Percentiles rank a stretch among this genome's conserved stretches.
These are phyloP conservation scores for Globomyces pollinis-pini DNA, from an alignment of 192 early-diverging fungal genomes.

Conservation along the genomic window DNA sequence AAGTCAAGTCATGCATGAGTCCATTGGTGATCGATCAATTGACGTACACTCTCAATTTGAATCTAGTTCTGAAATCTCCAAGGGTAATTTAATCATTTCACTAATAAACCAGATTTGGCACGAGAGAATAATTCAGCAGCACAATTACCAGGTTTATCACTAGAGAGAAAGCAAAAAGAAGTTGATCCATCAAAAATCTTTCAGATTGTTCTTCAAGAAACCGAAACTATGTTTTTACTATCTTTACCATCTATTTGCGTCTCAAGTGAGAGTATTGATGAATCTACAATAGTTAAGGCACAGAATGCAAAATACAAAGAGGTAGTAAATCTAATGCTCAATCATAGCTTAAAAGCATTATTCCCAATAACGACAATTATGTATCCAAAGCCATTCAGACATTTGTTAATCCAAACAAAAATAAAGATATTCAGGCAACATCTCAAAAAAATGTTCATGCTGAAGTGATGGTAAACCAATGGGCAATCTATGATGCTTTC, in stretches of 20 bases:
- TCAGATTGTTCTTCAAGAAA: slow-evolving; percentile 40
- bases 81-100: not conserved
- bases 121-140: slow-evolving; percentile 13
- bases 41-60: not conserved
- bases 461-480: slow-evolving; percentile 35
- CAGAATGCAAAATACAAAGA: slow-evolving; percentile 46
- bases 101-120: not conserved
- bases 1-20: slow-evolving; percentile 3
- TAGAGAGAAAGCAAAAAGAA: not conserved
- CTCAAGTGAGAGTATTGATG: slow-evolving; percentile 34
- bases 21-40: slow-evolving; percentile 9
- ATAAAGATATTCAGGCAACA: slow-evolving; percentile 48
- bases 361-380: slow-evolving; percentile 48
- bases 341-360: slow-evolving; percentile 28
- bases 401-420: slow-evolving; percentile 37
- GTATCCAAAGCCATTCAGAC: slow-evolving; percentile 45
- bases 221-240: slow-evolving; percentile 35
- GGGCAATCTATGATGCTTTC: slow-evolving; percentile 44
- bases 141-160: slow-evolving; percentile 11
- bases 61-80: not conserved
- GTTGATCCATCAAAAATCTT: slow-evolving; percentile 21
- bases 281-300: slow-evolving; percentile 29
- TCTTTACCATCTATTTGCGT: slow-evolving; percentile 37
- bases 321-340: slow-evolving; percentile 10
- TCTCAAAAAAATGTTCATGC: slow-evolving; percentile 26